Evolutionary conservation across 108 stramenopile genomes (phyloP).

Genomic region (Conticribra guillardii): DNA sequence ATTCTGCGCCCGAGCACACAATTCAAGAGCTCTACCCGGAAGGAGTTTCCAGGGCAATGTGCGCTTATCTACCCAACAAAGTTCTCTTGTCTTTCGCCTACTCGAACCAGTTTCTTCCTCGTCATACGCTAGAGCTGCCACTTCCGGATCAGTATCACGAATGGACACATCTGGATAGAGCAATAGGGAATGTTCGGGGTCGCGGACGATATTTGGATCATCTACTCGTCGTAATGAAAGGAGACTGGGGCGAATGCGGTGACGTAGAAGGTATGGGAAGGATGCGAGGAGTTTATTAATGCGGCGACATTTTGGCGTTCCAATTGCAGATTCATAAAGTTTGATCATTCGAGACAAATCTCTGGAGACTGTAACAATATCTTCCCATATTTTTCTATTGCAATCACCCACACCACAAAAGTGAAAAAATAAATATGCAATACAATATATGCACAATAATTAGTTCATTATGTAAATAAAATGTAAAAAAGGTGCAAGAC

Average conservation of each 20-base stretch:
- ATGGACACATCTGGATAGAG: constrained; percentile 68
- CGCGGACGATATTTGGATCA: constrained; percentile 65
- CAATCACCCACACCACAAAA: not conserved
- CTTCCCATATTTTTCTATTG: constrained; percentile 73
- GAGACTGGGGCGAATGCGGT: constrained; percentile 80
- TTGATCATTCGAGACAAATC: constrained; percentile 84
- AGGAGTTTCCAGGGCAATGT: constrained; percentile 85
- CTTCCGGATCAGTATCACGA: constrained; percentile 49
- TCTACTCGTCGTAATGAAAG: constrained; percentile 65
- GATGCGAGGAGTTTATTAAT: constrained; percentile 75
- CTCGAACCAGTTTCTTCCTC: constrained; percentile 73
- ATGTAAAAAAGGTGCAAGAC: not conserved
- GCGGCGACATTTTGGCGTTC: constrained; percentile 66
- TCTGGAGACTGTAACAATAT: constrained; percentile 67
- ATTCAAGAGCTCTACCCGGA: constrained; percentile 64
- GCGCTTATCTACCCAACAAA: constrained; percentile 87
- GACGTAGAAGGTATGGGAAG: constrained; percentile 82
- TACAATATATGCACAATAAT: not conserved
- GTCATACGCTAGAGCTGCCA: constrained; percentile 58
- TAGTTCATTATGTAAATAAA: too few species aligned
- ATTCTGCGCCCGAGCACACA: constrained; percentile 86
- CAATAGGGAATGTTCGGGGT: constrained; percentile 78
- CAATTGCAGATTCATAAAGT: constrained; percentile 85
- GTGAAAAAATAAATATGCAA: not conserved
- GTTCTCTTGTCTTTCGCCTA: constrained; percentile 65